Conservation (phyloP, 2,329 filamentous ascomycete genomes). For the Fusarium chuoi region DNA sequence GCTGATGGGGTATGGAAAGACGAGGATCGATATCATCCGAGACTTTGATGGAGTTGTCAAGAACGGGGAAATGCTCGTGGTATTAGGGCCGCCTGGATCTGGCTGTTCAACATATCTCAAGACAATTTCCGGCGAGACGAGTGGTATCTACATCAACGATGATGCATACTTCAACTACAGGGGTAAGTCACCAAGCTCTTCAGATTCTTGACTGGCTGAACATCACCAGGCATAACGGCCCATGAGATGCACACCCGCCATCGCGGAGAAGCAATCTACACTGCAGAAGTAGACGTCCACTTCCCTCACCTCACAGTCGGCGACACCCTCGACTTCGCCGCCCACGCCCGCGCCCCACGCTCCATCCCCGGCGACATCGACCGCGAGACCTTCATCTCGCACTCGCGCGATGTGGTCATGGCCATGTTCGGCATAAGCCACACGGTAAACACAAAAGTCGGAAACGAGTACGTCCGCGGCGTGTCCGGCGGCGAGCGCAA, state of each 20-base stretch:
- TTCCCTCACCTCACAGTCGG: conserved; percentile 79
- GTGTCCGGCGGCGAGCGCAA: conserved; percentile 64
- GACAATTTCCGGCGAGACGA: conserved; percentile 81
- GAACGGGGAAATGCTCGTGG: conserved; percentile 77
- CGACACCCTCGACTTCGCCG: conserved; percentile 80
- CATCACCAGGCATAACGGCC: conserved; percentile 27
- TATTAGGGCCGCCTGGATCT: conserved; percentile 73
- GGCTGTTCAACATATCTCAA: conserved; percentile 86
- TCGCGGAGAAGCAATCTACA: conserved; percentile 85
- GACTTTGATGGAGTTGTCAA: conserved; percentile 73
- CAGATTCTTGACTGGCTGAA: neutral
- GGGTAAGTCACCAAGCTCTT: conserved; percentile 50
- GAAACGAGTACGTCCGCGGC: conserved; percentile 74
- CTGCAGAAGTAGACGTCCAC: conserved; percentile 81
- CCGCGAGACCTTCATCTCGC: conserved; percentile 62
- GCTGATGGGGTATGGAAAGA: conserved; percentile 62
- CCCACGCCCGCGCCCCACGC: conserved; percentile 71
- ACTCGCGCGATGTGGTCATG: conserved; percentile 75
- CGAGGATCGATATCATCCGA: conserved; percentile 72
- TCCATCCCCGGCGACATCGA: conserved; percentile 65
- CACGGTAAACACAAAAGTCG: conserved; percentile 74
- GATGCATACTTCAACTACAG: conserved; percentile 82
- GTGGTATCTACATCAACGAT: conserved; percentile 77
- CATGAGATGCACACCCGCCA: conserved; percentile 39
- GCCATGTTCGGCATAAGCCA: conserved; percentile 76